These are phyloP conservation scores for Pachysandra terminalis DNA, from an alignment of 164 flowering plant genomes.

Conservation along the genomic window DNA sequence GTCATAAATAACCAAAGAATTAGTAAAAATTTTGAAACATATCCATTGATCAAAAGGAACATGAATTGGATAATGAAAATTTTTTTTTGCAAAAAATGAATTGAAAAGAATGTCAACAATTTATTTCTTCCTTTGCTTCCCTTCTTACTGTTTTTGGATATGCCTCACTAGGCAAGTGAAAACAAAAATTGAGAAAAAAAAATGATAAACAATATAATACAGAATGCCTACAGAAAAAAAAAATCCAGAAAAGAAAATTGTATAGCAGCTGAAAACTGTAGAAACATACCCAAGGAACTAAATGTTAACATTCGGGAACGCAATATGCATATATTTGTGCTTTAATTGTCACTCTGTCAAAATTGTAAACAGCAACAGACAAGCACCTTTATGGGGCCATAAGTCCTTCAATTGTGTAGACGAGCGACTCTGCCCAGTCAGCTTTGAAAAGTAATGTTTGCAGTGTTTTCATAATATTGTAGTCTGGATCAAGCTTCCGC, in stretches of 20 bases:
- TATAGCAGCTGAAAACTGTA: not conserved
- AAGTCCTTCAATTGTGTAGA: slow-evolving; percentile 58
- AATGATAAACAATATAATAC: not conserved
- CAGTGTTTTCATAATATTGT: slow-evolving; percentile 49
- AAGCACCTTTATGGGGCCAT: slow-evolving; percentile 44
- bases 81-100: not conserved
- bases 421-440: slow-evolving; percentile 61
- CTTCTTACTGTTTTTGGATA: not conserved
- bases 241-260: not conserved
- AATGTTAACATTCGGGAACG: not conserved
- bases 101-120: not conserved
- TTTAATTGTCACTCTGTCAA: slow-evolving; percentile 10
- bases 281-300: slow-evolving; percentile 3
- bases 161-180: not conserved
- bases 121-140: not conserved
- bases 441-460: slow-evolving; percentile 52
- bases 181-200: not conserved
- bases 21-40: not conserved
- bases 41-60: not conserved
- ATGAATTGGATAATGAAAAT: too few species aligned
- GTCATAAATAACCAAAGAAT: not conserved
- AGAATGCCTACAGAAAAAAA: not conserved
- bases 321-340: not conserved
- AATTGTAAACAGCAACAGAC: slow-evolving; percentile 13
- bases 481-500: slow-evolving; percentile 63